Evolutionary conservation across 2,329 filamentous ascomycete species (phyloP), one percentile per base, ranked within the genome.

Genomic region (Fusarium sacchari): DNA sequence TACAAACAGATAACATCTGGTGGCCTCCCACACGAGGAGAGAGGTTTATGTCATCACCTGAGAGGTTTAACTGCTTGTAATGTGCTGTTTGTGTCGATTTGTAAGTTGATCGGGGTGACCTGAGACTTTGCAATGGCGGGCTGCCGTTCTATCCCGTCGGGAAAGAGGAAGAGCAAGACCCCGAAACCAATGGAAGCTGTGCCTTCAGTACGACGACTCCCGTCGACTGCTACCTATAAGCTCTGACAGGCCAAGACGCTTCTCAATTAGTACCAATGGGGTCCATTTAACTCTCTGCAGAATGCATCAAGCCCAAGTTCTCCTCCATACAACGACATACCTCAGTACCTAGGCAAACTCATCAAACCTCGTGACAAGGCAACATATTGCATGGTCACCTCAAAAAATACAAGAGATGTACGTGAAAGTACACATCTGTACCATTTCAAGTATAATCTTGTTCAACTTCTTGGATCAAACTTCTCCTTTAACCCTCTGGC

Each of bases 41-140:
- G 7, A 4, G 10, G n/a, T n/a, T n/a, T n/a, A n/a, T n/a, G n/a
- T n/a, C 15, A 3, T n/a, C 7, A 6, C 14, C 0, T 5, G 12
- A 49, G 22, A 7, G 18, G 11, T 7, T 6, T 15, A 14, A 11
- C 32, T 32, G 28, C 28, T 2, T 24, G 28, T 10, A 32, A 9
- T 15, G 24, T 13, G 22, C 22, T 49, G 28, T 2, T 24, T 1
- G 7, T 49, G 26, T 14, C 12, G 22, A 20, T 13, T 6, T 47
- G 15, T 32, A 32, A 32, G 30, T 1, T 18, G 5, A 49, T 32
- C 7, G 22, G 11, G 4, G 20, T 24, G 28, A 4, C 0, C 44
- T 28, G 18, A 47, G 44, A 18, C 7, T 47, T 30, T 49, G 46
- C 15, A 22, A 32, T 49, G 46, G 11, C 7, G 28, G 10, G n/a